Evolutionary conservation across 2,329 filamentous ascomycete genomes (phyloP), one percentile per base, ranked within the genome.

Genomic region (Grosmannia huntii): DNA sequence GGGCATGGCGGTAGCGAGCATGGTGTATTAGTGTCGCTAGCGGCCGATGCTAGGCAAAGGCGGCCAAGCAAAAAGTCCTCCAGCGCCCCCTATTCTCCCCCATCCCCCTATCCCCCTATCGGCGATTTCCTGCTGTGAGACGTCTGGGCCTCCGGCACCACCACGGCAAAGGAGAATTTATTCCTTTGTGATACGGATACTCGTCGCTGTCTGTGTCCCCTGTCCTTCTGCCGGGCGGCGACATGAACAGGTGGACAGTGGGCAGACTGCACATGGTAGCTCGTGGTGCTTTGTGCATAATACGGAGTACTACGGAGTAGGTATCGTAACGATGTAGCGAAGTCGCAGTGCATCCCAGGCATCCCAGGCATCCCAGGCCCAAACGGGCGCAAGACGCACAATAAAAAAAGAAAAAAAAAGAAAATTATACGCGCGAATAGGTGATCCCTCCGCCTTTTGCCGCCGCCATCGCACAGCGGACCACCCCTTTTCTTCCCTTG

Each of bases 241-340:
- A 44, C 59, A 59, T 59, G 59, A 60, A 60, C 59, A 6, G 59
- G 50, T 53, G 56, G 49, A 57, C 50, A 21, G 33, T 51, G 55
- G 27, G 11, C 28, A n/a, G 51, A 53, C n/a, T n/a, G 27, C 28
- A n/a, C n/a, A n/a, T n/a, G n/a, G n/a, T n/a, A n/a, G n/a, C n/a
- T n/a, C n/a, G 48, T 28, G 16, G 10, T 19, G 6, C 48, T 21
- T 28, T 28, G 16, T 52, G 44, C 44, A 21, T 10, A 48, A 27
- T 56, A 9, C 31, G 4, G 27, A 4, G 27, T 28, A 28, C 27
- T 28, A 28, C n/a, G n/a, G n/a, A n/a, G n/a, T n/a, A n/a, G n/a
- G n/a, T n/a, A n/a, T n/a, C n/a, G n/a, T n/a, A n/a, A n/a, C n/a
- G 5, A 4, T 33, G 31, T 33, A 9, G 31, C 31, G 31, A 33